phyloP scores from a whole-genome alignment of 129 eudicot genomes.

The Flaveria ramosissima region DNA sequence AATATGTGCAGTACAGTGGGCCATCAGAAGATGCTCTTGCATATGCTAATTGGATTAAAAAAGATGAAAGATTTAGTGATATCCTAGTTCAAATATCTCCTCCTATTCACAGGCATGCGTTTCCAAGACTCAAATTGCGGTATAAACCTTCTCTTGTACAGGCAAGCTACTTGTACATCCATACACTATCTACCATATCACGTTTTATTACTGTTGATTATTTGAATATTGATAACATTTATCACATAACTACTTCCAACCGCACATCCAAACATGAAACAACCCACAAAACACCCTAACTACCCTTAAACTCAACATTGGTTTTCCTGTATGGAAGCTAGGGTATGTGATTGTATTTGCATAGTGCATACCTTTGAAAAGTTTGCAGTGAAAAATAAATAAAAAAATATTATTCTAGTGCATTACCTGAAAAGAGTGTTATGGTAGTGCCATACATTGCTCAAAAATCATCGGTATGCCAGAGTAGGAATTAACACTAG shows the following conservation, averaged over 20 bases:
- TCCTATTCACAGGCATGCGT: conserved; percentile 70
- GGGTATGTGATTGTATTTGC: neutral
- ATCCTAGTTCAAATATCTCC: conserved; percentile 81
- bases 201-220: neutral
- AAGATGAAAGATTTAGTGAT: conserved; percentile 70
- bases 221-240: neutral
- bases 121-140: conserved; percentile 90
- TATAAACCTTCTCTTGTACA: conserved; percentile 98
- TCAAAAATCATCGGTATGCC: neutral
- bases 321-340: neutral
- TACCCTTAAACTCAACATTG: neutral
- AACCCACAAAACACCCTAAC: neutral
- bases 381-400: neutral
- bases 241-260: neutral
- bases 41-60: conserved; percentile 71
- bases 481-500: neutral
- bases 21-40: conserved; percentile 81
- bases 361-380: neutral
- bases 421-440: too few species aligned
- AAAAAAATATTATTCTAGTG: too few species aligned
- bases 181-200: neutral
- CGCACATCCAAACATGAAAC: neutral
- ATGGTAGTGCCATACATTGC: neutral
- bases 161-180: conserved; percentile 52
- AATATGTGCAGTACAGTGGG: conserved; percentile 87